phyloP scores from a whole-genome alignment of 805 yeast species.

The Schizosaccharomyces pombe region DNA sequence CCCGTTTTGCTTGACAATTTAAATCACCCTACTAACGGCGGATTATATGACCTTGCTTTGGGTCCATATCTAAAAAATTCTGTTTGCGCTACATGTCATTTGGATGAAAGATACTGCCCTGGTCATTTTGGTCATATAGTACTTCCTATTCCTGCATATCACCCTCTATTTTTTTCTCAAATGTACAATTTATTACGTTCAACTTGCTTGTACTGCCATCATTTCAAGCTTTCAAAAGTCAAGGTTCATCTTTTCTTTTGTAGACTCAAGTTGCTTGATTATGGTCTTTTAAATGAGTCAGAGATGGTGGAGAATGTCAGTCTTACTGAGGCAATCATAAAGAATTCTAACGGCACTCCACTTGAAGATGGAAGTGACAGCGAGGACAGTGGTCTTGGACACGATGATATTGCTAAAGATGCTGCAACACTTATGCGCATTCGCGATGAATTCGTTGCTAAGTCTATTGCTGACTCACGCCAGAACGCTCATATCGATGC shows the following conservation, averaged over 20 bases:
- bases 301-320: constrained; percentile 44
- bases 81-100: constrained; percentile 79
- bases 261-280: constrained; percentile 59
- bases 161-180: constrained; percentile 83
- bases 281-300: constrained; percentile 66
- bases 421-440: constrained; percentile 21
- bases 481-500: constrained; percentile 59
- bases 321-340: constrained; percentile 13
- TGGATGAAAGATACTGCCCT: constrained; percentile 83
- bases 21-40: constrained; percentile 88
- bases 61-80: constrained; percentile 45
- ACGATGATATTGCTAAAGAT: constrained; percentile 15
- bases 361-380: constrained; percentile 27
- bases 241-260: constrained; percentile 61
- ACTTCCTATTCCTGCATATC: constrained; percentile 83
- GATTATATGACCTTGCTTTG: constrained; percentile 78
- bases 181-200: constrained; percentile 64
- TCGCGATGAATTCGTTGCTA: constrained; percentile 47
- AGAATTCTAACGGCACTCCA: constrained; percentile 16
- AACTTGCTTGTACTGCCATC: constrained; percentile 75
- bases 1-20: constrained; percentile 88
- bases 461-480: constrained; percentile 28
- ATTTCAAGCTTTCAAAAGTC: constrained; percentile 40
- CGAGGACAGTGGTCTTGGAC: constrained; percentile 23
- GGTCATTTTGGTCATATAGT: constrained; percentile 98